Base-by-base conservation (phyloP, 805 yeast genomes). In the Candida boleticola region DNA sequence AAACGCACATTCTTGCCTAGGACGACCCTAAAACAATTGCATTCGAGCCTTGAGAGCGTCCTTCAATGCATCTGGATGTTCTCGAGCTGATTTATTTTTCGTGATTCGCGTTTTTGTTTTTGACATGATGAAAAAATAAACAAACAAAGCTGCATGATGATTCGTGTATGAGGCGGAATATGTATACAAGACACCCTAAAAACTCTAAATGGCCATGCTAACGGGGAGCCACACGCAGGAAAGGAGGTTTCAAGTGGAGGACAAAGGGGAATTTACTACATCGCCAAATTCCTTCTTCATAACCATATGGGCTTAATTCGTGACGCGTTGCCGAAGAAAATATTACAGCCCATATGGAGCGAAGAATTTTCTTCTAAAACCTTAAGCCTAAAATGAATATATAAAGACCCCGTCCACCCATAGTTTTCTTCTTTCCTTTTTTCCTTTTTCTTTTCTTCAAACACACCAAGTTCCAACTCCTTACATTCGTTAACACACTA, bases 381-480 rank as follows among this genome's bases (percentile, higher is more conserved):
- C n/a, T n/a, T n/a, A n/a, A n/a, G n/a, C n/a, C n/a, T n/a, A n/a
- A n/a, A n/a, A n/a, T n/a, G n/a, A n/a, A n/a, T 23, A 23, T 23
- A 23, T 23, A 23, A 23, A 23, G 27, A 7, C 27, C n/a, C n/a
- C n/a, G n/a, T n/a, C n/a, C n/a, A n/a, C n/a, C n/a, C n/a, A n/a
- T n/a, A n/a, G n/a, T n/a, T n/a, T n/a, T n/a, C n/a, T n/a, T n/a
- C n/a, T n/a, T n/a, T n/a, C n/a, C n/a, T n/a, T n/a, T n/a, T 11
- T 26, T 29, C 20, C 22, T 16, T 37, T 29, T 37, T 29, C 31
- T 37, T 11, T 20, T 29, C 29, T 13, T 38, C 14, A 19, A 16
- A 16, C 36, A 23, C n/a, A n/a, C n/a, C n/a, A n/a, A n/a, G n/a
- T n/a, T n/a, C n/a, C 43, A 43, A 40, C 47, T 44, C 33, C 20